A percentile compares a stretch with the other conserved stretches of the same genome.
These are phyloP conservation scores for Annulohypoxylon maeteangense DNA, from an alignment of 495 filamentous ascomycete species.

Conservation along the genomic window DNA sequence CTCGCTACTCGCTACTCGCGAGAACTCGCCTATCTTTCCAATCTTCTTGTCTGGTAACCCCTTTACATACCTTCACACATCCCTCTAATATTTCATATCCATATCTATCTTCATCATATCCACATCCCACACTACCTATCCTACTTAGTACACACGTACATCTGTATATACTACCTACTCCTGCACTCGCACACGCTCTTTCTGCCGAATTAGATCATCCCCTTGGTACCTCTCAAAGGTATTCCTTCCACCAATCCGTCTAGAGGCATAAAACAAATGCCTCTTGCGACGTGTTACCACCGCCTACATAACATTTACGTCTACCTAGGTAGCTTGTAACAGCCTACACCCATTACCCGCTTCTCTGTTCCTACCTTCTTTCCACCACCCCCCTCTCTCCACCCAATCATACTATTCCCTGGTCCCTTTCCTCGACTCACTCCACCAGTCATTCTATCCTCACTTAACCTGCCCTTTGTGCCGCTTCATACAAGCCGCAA, in stretches of 20 bases:
- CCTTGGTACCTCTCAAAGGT: conserved; percentile 24
- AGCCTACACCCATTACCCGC: conserved; percentile 48
- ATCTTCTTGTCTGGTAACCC: conserved; percentile 27
- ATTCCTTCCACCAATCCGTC: conserved; percentile 19
- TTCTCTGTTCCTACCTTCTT: conserved; percentile 35
- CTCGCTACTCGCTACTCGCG: conserved; percentile 6
- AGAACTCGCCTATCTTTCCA: conserved; percentile 19
- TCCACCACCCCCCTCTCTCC: conserved; percentile 23
- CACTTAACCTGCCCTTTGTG: conserved; percentile 45
- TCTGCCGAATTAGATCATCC: conserved; percentile 34
- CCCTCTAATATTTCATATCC: not conserved
- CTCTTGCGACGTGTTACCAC: conserved; percentile 56
- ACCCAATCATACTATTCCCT: conserved; percentile 46
- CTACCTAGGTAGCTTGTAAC: conserved; percentile 40
- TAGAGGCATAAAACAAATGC: conserved; percentile 47
- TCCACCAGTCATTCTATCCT: conserved; percentile 51
- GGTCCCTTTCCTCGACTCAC: conserved; percentile 48
- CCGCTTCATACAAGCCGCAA: conserved; percentile 45
- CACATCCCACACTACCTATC: conserved; percentile 48
- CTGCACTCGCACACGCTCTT: conserved; percentile 37
- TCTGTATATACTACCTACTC: conserved; percentile 38
- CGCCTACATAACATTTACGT: conserved; percentile 42
- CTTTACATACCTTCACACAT: conserved; percentile 31
- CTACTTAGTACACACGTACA: conserved; percentile 48
- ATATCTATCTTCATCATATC: conserved; percentile 40